Evolutionary conservation across 345 rosid species (phyloP).

Genomic region (Gossypium bickii): DNA sequence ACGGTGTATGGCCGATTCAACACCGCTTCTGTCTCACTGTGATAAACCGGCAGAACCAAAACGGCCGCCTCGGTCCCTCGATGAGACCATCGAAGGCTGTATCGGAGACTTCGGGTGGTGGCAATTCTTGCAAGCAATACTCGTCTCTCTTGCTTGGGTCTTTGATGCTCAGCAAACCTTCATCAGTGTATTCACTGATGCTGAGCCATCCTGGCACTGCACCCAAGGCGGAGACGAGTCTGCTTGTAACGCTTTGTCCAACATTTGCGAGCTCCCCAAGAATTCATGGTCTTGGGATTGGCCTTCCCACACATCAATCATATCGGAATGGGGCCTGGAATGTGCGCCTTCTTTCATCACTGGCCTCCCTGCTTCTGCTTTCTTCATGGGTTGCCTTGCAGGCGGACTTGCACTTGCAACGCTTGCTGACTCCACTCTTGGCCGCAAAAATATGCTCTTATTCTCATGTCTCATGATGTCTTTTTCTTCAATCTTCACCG

Average conservation of each 20-base stretch:
- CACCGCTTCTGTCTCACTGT: constrained; percentile 31
- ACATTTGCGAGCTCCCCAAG: constrained; percentile 39
- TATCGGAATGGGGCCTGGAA: constrained; percentile 54
- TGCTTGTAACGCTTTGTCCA: constrained; percentile 8
- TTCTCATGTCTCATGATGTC: constrained; percentile 42
- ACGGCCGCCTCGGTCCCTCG: constrained; percentile 23
- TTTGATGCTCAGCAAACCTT: constrained; percentile 66
- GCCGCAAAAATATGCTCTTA: constrained; percentile 58
- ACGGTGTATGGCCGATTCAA: constrained; percentile 16
- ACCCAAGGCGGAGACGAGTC: neutral
- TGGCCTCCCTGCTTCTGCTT: constrained; percentile 44
- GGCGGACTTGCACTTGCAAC: constrained; percentile 48
- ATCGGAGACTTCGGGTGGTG: constrained; percentile 40
- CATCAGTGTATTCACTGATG: constrained; percentile 58
- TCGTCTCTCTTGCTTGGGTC: constrained; percentile 46
- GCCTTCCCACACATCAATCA: constrained; percentile 30
- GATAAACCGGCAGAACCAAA: constrained; percentile 10
- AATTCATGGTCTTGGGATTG: constrained; percentile 50
- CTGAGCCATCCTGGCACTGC: constrained; percentile 59
- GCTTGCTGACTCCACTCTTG: constrained; percentile 52
- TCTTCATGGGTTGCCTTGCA: constrained; percentile 40
- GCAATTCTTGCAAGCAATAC: constrained; percentile 39
- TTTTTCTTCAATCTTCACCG: constrained; percentile 29
- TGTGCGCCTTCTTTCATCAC: constrained; percentile 39
- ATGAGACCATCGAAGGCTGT: constrained; percentile 42